Percentiles rank a stretch among this genome's conserved stretches.
Evolutionary conservation across 2,329 filamentous ascomycete species (phyloP).

Genomic region (Penicillium brasilianum): DNA sequence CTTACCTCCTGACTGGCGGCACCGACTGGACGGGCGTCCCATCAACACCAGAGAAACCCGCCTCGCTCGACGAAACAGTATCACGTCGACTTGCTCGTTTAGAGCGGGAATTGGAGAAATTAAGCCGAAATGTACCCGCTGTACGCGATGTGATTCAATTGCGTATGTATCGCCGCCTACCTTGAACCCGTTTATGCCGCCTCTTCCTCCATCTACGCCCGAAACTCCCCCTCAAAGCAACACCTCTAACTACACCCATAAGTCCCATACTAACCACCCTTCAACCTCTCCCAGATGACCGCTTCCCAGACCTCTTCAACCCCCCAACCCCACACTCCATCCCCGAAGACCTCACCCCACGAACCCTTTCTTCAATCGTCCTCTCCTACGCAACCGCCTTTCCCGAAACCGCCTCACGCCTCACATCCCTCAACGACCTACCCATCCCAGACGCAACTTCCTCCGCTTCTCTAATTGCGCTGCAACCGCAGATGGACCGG

Average conservation of each 20-base stretch:
- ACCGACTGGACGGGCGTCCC: conserved; percentile 49
- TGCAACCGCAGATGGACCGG: conserved; percentile 49
- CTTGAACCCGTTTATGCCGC: background rate
- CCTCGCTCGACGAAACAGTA: conserved; percentile 45
- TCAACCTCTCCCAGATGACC: conserved; percentile 38
- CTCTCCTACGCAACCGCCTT: conserved; percentile 53
- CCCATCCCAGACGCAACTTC: conserved; percentile 50
- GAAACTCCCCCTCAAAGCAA: background rate
- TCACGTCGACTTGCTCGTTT: conserved; percentile 46
- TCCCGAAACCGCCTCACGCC: conserved; percentile 53
- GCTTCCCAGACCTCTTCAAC: conserved; percentile 50
- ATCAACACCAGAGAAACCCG: conserved; percentile 39
- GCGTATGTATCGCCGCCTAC: conserved; percentile 37
- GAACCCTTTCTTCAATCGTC: conserved; percentile 48
- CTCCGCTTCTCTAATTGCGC: conserved; percentile 49
- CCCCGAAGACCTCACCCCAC: conserved; percentile 43
- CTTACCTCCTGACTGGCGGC: conserved; percentile 51
- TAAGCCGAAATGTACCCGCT: conserved; percentile 45
- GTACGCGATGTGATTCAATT: conserved; percentile 50
- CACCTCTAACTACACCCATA: background rate
- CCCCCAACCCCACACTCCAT: conserved; percentile 39
- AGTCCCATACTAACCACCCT: background rate
- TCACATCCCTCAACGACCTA: conserved; percentile 55
- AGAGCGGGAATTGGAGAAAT: conserved; percentile 44
- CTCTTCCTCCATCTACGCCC: background rate